Conservation (phyloP, 257 asterid species). For the Jaltomata sinuosa region DNA sequence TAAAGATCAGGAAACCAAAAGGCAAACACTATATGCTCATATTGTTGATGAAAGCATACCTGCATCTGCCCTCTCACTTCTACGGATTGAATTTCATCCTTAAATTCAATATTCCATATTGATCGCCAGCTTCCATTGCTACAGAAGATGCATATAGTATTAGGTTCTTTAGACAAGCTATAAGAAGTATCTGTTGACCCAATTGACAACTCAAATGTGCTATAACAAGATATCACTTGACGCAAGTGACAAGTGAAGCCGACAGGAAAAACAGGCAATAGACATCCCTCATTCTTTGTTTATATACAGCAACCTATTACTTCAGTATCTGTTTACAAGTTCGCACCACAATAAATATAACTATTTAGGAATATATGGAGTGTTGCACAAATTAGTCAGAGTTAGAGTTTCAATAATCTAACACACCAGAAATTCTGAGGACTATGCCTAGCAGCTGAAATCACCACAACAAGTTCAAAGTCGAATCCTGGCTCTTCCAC, state of each 20-base stretch:
- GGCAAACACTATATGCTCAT: not conserved
- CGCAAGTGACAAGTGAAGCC: not conserved
- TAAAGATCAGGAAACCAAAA: not conserved
- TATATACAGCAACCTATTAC: not conserved
- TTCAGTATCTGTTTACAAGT: not conserved
- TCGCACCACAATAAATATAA: not conserved
- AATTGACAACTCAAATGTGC: not conserved
- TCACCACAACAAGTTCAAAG: conserved; percentile 87
- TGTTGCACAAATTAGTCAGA: not conserved
- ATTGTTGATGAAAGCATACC: conserved; percentile 33
- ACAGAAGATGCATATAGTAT: conserved; percentile 13
- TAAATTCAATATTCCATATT: conserved; percentile 64
- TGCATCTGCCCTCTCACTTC: conserved; percentile 74
- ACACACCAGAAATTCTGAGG: conserved; percentile 94
- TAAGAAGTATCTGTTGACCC: not conserved
- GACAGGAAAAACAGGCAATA: not conserved
- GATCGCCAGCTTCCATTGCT: conserved; percentile 99
- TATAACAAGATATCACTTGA: not conserved
- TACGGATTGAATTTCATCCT: conserved; percentile 64
- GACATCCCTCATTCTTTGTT: not conserved
- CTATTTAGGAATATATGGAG: not conserved
- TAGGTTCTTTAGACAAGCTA: not conserved
- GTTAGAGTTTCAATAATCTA: not conserved
- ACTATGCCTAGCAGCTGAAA: conserved; percentile 85
- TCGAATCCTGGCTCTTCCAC: conserved; percentile 79